Percentiles rank a stretch among this genome's conserved stretches.
Conservation (phyloP, 352 stramenopile genomes). For the Pythium volutum region DNA sequence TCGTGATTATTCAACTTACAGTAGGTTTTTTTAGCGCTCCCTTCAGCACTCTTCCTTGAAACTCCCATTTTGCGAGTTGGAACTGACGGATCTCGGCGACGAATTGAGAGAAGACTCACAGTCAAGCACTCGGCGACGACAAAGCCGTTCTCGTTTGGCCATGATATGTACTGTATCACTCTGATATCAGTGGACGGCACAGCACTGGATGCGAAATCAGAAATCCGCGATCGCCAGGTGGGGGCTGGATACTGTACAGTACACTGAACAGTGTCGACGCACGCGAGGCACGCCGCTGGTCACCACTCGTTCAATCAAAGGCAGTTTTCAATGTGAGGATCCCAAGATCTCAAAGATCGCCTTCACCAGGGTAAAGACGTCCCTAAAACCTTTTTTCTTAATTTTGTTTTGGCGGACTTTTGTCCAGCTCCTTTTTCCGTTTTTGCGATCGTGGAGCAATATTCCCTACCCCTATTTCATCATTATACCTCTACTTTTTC, state of each 20-base stretch:
- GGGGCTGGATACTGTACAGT: neutral
- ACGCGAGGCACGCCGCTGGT: neutral
- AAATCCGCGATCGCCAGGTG: neutral
- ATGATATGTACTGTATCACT: too few species aligned
- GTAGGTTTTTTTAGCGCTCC: too few species aligned
- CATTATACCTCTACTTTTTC: neutral
- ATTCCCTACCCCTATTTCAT: neutral
- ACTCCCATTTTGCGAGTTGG: too few species aligned
- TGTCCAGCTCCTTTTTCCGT: neutral
- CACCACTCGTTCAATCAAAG: slow-evolving; percentile 1
- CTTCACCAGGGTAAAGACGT: neutral
- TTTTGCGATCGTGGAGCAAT: neutral
- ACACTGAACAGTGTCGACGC: too few species aligned
- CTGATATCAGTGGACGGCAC: too few species aligned
- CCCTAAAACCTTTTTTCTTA: neutral
- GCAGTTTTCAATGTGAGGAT: neutral
- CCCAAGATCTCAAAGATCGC: slow-evolving; percentile 10
- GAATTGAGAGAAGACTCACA: neutral
- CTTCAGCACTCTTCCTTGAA: too few species aligned
- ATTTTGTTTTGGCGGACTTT: neutral
- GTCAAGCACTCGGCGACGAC: too few species aligned
- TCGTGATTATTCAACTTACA: too few species aligned
- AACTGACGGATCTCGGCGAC: neutral
- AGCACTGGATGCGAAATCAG: neutral
- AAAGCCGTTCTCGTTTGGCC: too few species aligned